A percentile compares a stretch with the other conserved stretches of the same genome.
Evolutionary conservation across 2,329 filamentous ascomycete genomes (phyloP).

Genomic region (Monilinia fructicola): DNA sequence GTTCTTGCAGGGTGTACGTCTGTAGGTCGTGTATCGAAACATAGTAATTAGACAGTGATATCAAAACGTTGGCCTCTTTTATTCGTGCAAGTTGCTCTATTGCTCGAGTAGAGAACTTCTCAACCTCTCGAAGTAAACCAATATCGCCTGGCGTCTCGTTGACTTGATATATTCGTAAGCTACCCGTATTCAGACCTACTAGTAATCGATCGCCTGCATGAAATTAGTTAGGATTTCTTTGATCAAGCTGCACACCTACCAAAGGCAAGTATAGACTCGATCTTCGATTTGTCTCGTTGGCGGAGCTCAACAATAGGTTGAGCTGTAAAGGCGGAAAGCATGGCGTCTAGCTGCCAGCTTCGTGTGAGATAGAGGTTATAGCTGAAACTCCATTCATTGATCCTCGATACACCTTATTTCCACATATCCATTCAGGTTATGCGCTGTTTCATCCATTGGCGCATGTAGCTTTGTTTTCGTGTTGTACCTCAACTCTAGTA

Average conservation of each 20-base stretch:
- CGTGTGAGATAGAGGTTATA: constrained; percentile 16
- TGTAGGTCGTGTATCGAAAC: constrained; percentile 88
- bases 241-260: constrained; percentile 50
- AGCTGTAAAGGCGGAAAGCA: constrained; percentile 97
- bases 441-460: constrained; percentile 26
- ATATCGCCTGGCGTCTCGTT: constrained; percentile 66
- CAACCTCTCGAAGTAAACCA: constrained; percentile 85
- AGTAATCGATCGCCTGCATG: constrained; percentile 77
- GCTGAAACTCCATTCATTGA: constrained; percentile 14
- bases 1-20: constrained; percentile 78
- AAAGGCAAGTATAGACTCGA: constrained; percentile 92
- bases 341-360: constrained; percentile 48
- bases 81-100: constrained; percentile 94
- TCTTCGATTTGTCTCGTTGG: constrained; percentile 91
- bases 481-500: constrained; percentile 16
- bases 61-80: constrained; percentile 88
- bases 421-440: background rate
- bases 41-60: constrained; percentile 87
- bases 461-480: constrained; percentile 27
- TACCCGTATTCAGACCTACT: constrained; percentile 87
- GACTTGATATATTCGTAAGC: constrained; percentile 84
- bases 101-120: constrained; percentile 87
- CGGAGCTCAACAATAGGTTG: constrained; percentile 96
- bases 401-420: constrained; percentile 11
- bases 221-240: constrained; percentile 27